Evolutionary conservation across 768 basidiomycete genomes (phyloP).

Genomic region (Termitomyces sp.): DNA sequence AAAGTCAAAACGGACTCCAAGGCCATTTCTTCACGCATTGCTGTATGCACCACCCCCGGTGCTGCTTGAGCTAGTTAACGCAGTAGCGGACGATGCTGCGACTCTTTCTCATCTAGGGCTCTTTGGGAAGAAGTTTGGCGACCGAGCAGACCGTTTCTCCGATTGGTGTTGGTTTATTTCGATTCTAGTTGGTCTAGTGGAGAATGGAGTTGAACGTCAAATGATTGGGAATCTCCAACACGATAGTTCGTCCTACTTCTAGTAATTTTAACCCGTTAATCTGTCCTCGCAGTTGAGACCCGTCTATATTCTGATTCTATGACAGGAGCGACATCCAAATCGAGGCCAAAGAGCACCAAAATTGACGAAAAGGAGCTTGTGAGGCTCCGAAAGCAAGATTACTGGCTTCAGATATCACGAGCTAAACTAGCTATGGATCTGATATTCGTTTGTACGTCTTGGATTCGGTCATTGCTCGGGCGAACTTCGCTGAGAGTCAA

Average conservation of each 20-base stretch:
- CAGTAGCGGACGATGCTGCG: constrained; percentile 70
- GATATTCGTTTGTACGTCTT: constrained; percentile 72
- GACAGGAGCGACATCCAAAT: constrained; percentile 63
- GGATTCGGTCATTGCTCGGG: constrained; percentile 9
- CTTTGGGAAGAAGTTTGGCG: constrained; percentile 56
- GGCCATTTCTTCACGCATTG: constrained; percentile 67
- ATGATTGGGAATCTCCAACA: constrained; percentile 60
- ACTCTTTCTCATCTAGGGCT: constrained; percentile 72
- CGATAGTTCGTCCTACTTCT: constrained; percentile 40
- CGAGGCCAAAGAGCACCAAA: constrained; percentile 50
- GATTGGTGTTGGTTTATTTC: constrained; percentile 86
- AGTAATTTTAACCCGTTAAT: background rate
- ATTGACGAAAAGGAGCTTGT: constrained; percentile 65
- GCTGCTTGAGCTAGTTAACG: constrained; percentile 70
- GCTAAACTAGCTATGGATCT: constrained; percentile 79
- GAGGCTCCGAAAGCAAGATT: constrained; percentile 62
- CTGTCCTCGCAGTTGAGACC: constrained; percentile 50
- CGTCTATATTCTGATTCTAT: constrained; percentile 72
- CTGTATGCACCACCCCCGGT: constrained; percentile 80
- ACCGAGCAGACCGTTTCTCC: constrained; percentile 66
- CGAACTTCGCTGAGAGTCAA: constrained; percentile 4
- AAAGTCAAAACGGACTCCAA: constrained; percentile 30
- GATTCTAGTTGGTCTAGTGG: constrained; percentile 75
- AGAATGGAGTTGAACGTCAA: constrained; percentile 75
- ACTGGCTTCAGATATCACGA: constrained; percentile 69